Evolutionary conservation across 148 eudicot species (phyloP), one percentile per base, ranked within the genome.

Genomic region (Suaeda aralocaspica): DNA sequence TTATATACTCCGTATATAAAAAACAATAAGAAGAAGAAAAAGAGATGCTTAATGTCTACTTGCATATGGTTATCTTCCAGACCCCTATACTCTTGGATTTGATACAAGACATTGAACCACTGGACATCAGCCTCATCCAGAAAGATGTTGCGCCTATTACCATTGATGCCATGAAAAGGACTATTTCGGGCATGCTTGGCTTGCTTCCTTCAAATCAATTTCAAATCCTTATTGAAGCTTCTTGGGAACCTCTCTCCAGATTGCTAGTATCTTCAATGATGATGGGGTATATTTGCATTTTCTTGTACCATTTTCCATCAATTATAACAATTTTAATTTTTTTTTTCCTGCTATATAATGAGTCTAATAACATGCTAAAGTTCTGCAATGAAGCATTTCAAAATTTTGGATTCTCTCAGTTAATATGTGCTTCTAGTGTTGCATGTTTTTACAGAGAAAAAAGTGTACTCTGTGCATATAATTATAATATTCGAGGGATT

Each of bases 151-250:
- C 98, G 34, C 79, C 82, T 34, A 83, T 88, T 56, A 93, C 98
- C 42, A 77, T 90, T 53, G 98, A 93, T 84, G 98, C 98, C 55
- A 93, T 93, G 89, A 93, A 93, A 85, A 85, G 98, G 85, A 93
- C 98, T 36, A 87, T 93, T 76, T 93, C 96, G 1, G 91, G 98
- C 67, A 93, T 93, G 95, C 77, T 90, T 67, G 98, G 96, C 34
- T 84, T 93, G 76, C 92, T 93, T 77, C 98, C 98, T n/a, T 93
- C 98, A 10, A 88, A 84, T 75, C 95, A 87, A 71, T 93, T 93
- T 82, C 96, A 90, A 78, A 92, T 93, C 66, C 82, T 68, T 44
- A 75, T 93, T 68, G 98, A 93, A 80, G 95, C 98, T 52, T 69
- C 88, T 36, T 93, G 96, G 96, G 95, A 86, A 68, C 95, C 98